These are phyloP conservation scores for Recurvomyces mirabilis DNA, from an alignment of 495 filamentous ascomycete species.

Conservation along the genomic window DNA sequence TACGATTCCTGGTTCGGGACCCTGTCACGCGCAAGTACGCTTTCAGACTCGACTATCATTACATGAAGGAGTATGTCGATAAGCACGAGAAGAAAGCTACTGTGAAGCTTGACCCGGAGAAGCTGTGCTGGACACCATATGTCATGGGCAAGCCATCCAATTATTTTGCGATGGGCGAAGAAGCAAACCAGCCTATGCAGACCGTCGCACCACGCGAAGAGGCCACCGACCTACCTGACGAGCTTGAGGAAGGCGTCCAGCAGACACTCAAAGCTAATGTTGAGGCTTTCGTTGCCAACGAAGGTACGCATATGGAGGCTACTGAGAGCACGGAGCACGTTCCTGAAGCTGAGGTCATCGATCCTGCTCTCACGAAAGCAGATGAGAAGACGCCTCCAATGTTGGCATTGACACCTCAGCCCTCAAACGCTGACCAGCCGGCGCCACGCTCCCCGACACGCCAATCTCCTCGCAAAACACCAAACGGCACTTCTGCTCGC, in stretches of 20 bases:
- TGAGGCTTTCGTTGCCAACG: constrained; percentile 4
- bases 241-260: constrained; percentile 32
- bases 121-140: constrained; percentile 92
- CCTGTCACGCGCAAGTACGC: constrained; percentile 81
- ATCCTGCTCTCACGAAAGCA: not conserved
- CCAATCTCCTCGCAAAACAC: constrained; percentile 15
- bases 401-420: constrained; percentile 14
- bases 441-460: constrained; percentile 1
- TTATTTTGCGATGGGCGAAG: constrained; percentile 27
- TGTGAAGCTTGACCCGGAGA: constrained; percentile 68
- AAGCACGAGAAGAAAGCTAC: constrained; percentile 82
- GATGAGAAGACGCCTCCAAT: not conserved
- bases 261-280: constrained; percentile 13
- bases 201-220: constrained; percentile 75
- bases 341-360: not conserved
- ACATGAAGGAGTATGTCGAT: constrained; percentile 70
- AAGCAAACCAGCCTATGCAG: constrained; percentile 69
- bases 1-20: constrained; percentile 80
- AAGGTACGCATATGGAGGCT: not conserved
- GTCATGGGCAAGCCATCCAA: constrained; percentile 76
- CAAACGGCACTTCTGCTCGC: constrained; percentile 20
- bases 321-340: constrained; percentile 13
- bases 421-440: constrained; percentile 4
- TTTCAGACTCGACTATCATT: constrained; percentile 69
- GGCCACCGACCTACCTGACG: constrained; percentile 40